Evolutionary conservation across 805 yeast species (phyloP), one percentile per base, ranked within the genome.

Genomic region (Candida tallmaniae): DNA sequence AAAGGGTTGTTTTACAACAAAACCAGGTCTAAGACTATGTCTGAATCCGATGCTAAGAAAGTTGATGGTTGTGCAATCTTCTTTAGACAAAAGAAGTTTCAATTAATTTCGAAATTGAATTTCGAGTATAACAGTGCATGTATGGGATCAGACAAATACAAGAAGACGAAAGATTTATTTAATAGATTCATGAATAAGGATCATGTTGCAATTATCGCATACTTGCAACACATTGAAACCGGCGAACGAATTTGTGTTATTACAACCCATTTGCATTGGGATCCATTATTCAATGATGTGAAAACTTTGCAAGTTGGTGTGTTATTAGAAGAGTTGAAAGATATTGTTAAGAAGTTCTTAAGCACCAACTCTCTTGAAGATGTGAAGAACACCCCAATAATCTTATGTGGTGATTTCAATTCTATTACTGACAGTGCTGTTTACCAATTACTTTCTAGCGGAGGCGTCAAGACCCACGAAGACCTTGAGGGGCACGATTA

Each of bases 21-120:
- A 61, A 83, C 95, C 17, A 75, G 99, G 54, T 89, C 96, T 1
- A 84, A 85, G 61, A 88, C 97, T 8, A 85, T 87, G 95, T 63
- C 70, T 41, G 82, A 79, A 40, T 67, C 64, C 39, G 95, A 86
- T 46, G 80, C 94, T 17, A 82, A 81, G 58, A 84, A 83, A 51
- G 98, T 93, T 30, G 99, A 93, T 58, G 99, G 99, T 9, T 93
- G 98, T 71, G 97, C 97, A n/a, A 79, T 89, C 1, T 90, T 90
- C 55, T 93, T 73, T 67, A 82, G 76, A 50, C 65, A 75, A 22
- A 60, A 70, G 31, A 79, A 82, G 52, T 87, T 90, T 59, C 73
- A 75, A 38, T 66, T 89, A 41, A 48, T 82, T 26, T 89, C 78
- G 47, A 80, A 81, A 51, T 81, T 78, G 41, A 68, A 77, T 24